Percentiles rank a stretch among this genome's conserved stretches.
Conservation (phyloP, 164 flowering plant species). For the Akebia trifoliata region DNA sequence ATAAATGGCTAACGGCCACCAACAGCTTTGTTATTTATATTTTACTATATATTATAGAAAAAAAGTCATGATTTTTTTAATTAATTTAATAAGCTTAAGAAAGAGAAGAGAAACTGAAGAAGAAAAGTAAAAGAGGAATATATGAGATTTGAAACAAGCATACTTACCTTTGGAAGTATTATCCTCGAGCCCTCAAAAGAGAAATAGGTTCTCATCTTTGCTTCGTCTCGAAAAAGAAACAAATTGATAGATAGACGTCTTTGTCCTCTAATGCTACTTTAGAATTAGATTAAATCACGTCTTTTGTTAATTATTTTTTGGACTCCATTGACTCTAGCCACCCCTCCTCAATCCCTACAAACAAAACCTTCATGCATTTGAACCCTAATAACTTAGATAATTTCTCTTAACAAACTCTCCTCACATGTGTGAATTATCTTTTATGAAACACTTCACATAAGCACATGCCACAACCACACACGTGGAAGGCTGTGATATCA, state of each 20-base stretch:
- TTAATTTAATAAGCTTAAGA: no score
- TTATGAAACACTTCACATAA: no score
- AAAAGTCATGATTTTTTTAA: neutral
- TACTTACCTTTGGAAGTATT: conserved; percentile 7
- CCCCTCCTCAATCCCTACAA: conserved; percentile 1
- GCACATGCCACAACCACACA: no score
- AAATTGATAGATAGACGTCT: neutral
- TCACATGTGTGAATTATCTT: no score
- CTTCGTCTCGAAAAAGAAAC: neutral
- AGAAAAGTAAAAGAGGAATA: neutral
- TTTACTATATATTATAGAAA: no score
- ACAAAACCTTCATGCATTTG: no score
- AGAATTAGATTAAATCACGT: neutral
- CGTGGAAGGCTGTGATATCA: no score
- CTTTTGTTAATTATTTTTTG: neutral
- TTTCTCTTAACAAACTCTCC: no score
- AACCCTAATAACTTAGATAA: no score
- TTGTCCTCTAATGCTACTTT: neutral
- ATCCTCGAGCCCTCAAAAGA: conserved; percentile 14
- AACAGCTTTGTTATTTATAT: no score
- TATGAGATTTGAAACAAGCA: neutral
- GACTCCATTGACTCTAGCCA: neutral
- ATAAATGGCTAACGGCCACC: no score
- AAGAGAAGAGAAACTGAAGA: no score
- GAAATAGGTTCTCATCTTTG: neutral